These are phyloP conservation scores for Elsinoe arachidis DNA, from an alignment of 2,329 filamentous ascomycete species.

Conservation along the genomic window DNA sequence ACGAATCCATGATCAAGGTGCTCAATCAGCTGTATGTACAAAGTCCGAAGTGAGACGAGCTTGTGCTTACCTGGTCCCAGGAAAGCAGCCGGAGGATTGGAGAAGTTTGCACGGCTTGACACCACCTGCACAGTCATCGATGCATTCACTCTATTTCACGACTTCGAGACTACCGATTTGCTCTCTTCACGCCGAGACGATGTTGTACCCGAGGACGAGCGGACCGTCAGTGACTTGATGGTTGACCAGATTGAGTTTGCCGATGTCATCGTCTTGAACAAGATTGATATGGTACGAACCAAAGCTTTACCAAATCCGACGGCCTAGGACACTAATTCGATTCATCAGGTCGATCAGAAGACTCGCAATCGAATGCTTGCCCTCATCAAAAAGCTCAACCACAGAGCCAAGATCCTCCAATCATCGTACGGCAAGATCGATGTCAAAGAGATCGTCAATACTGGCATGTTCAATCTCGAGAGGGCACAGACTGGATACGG, in stretches of 20 bases:
- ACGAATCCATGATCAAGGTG: conserved; percentile 37
- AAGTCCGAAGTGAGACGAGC: conserved; percentile 10
- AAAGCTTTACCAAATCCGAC: background rate
- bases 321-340: background rate
- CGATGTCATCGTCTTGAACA: conserved; percentile 64
- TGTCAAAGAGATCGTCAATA: conserved; percentile 56
- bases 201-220: conserved; percentile 59
- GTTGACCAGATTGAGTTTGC: conserved; percentile 73
- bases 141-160: conserved; percentile 62
- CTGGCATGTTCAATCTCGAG: conserved; percentile 55
- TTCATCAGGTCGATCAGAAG: conserved; percentile 41
- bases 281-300: conserved; percentile 29
- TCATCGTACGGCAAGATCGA: conserved; percentile 36
- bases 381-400: conserved; percentile 56
- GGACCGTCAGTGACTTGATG: conserved; percentile 66
- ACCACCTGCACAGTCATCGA: conserved; percentile 67
- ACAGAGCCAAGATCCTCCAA: conserved; percentile 55
- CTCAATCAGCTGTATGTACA: conserved; percentile 38
- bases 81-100: conserved; percentile 53
- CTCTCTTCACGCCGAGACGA: conserved; percentile 52
- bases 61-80: conserved; percentile 21
- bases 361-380: conserved; percentile 36
- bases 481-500: conserved; percentile 57
- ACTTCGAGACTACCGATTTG: conserved; percentile 63
- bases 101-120: conserved; percentile 58